A percentile compares a stretch with the other conserved stretches of the same genome.
Evolutionary conservation across 2,329 filamentous ascomycete genomes (phyloP).

Genomic region (Colletotrichum navitas): DNA sequence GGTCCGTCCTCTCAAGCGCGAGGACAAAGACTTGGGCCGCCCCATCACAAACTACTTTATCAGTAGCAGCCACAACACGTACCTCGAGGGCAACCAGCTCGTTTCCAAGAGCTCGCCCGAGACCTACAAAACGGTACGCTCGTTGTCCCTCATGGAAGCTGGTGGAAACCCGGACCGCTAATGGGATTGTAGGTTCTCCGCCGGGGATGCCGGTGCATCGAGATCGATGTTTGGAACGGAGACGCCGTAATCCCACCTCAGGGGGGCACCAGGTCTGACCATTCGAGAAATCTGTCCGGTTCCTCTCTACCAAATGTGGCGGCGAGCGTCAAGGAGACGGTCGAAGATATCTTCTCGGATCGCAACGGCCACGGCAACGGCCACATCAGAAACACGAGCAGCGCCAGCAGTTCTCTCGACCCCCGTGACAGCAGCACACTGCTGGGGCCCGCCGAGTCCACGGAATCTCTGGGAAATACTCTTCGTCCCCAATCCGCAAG

Average conservation of each 20-base stretch:
- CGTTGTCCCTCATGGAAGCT: neutral
- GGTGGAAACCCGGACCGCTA: neutral
- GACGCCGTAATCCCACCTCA: constrained; percentile 55
- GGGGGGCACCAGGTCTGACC: constrained; percentile 54
- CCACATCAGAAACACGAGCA: constrained; percentile 57
- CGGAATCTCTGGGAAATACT: constrained; percentile 45
- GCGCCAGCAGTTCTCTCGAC: constrained; percentile 49
- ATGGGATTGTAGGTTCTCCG: constrained; percentile 70
- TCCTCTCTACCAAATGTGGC: constrained; percentile 61
- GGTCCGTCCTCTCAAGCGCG: constrained; percentile 54
- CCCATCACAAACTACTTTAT: constrained; percentile 93
- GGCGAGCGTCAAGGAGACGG: constrained; percentile 54
- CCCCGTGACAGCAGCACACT: constrained; percentile 43
- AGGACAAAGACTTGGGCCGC: constrained; percentile 69
- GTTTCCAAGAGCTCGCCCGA: constrained; percentile 82
- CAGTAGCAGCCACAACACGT: constrained; percentile 95
- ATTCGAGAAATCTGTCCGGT: constrained; percentile 62
- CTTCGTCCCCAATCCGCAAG: constrained; percentile 41
- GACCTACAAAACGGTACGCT: constrained; percentile 79
- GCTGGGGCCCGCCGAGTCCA: constrained; percentile 52
- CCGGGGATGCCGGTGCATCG: constrained; percentile 87
- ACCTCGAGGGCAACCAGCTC: constrained; percentile 88
- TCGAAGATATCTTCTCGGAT: constrained; percentile 49
- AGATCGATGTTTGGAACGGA: constrained; percentile 96
- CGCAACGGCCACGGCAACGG: constrained; percentile 42